Conservation (phyloP, 2,329 filamentous ascomycete species). For the Penicillium sp. region DNA sequence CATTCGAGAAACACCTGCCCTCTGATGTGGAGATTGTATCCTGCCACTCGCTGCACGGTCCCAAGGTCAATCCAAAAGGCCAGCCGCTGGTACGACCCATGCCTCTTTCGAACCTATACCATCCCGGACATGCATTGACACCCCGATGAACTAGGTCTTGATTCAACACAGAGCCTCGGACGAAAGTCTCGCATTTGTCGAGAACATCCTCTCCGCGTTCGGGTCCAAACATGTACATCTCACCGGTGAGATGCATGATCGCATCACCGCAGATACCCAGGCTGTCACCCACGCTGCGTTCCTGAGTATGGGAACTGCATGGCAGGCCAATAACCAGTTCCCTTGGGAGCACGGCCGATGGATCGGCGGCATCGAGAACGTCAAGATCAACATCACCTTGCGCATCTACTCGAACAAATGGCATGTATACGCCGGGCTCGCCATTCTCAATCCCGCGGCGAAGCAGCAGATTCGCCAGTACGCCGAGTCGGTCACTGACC, state of each 20-base stretch:
- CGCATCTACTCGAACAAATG: constrained; percentile 98
- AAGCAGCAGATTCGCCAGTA: constrained; percentile 93
- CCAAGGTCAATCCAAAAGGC: constrained; percentile 78
- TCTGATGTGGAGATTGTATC: constrained; percentile 87
- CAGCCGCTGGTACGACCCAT: constrained; percentile 70
- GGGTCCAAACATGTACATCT: constrained; percentile 83
- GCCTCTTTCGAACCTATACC: constrained; percentile 13
- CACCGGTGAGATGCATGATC: constrained; percentile 82
- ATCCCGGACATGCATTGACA: constrained; percentile 12
- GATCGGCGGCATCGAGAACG: constrained; percentile 95
- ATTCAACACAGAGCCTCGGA: constrained; percentile 89
- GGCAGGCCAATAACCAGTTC: constrained; percentile 92
- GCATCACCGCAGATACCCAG: constrained; percentile 96
- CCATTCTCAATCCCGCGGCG: constrained; percentile 92
- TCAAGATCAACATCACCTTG: constrained; percentile 97
- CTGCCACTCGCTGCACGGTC: constrained; percentile 94
- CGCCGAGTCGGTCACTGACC: constrained; percentile 81
- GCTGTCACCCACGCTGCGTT: constrained; percentile 97
- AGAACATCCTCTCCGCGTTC: constrained; percentile 76
- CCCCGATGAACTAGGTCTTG: constrained; percentile 53
- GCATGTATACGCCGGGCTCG: constrained; percentile 97
- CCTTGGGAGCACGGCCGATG: constrained; percentile 97
- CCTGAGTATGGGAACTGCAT: constrained; percentile 94
- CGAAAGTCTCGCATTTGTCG: constrained; percentile 70
- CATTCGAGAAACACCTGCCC: constrained; percentile 86